Base-by-base conservation (phyloP, 2,329 filamentous ascomycete species). In the Colletotrichum tamarilloi region DNA sequence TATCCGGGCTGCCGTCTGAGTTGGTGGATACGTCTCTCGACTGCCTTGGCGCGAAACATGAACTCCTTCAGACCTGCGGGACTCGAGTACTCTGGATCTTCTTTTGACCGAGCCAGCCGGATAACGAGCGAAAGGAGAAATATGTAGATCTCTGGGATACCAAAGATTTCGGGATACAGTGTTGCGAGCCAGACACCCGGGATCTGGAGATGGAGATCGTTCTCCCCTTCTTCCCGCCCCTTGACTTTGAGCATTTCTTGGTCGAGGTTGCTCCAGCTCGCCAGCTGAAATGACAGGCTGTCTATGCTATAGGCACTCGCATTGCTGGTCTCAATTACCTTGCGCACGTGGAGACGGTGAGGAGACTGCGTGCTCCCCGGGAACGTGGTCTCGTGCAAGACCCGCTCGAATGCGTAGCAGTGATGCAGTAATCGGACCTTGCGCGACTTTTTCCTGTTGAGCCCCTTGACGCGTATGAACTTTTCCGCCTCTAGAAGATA, bases 391-490 rank as follows among this genome's bases (percentile, higher is more conserved):
- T 85, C 83, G 72, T 85, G 79, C 52, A 84, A 78, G 14, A 85
- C 78, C 1, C 83, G 79, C 65, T 82, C 78, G 62, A 81, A 85
- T 4, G 77, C 80, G 69, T 85, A 85, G 73, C 82, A 84, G 68
- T 85, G 83, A 75, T 85, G 84, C 1, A 85, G 79, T 3, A 85
- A 74, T 2, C 83, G 80, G 7, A 84, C 79, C 57, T 84, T 85
- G 26, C 83, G 80, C 11, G 83, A 85, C 73, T 85, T 84, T 32
- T 74, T 78, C 5, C 79, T 77, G 38, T 78, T 78, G 7, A 85
- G 77, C 0, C 84, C 83, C 28, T 78, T 78, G 5, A 84, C 62
- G 1, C 82, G 79, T 22, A 85, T 82, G 42, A 84, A 81, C 59
- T 82, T 83, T 66, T 85, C 83, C 1, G 82, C 79, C 70, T 85